These are phyloP conservation scores for Phytophthora quininea DNA, from an alignment of 352 stramenopile species.

Conservation along the genomic window DNA sequence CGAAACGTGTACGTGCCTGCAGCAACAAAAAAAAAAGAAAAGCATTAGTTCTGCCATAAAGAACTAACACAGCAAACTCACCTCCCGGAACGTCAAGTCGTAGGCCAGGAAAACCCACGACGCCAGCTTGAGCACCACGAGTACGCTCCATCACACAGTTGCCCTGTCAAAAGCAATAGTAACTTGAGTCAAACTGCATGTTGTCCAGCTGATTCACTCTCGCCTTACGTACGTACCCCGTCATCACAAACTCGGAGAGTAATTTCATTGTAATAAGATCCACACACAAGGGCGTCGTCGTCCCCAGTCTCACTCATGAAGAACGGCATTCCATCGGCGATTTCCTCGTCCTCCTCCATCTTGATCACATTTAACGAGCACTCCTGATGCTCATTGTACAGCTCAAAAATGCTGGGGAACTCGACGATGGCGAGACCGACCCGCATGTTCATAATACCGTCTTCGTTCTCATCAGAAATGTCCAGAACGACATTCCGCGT, in stretches of 20 bases:
- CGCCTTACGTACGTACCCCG: conserved; percentile 32
- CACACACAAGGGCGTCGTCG: conserved; percentile 66
- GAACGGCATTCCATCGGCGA: conserved; percentile 56
- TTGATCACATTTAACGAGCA: conserved; percentile 72
- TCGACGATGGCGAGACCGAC: conserved; percentile 69
- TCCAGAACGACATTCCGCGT: conserved; percentile 71
- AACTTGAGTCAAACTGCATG: background rate
- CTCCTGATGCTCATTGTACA: conserved; percentile 73
- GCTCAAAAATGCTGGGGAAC: conserved; percentile 72
- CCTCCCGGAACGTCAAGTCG: conserved; percentile 69
- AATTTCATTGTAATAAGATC: conserved; percentile 72
- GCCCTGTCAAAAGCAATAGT: conserved; percentile 28
- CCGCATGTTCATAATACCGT: conserved; percentile 68
- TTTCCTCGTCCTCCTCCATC: conserved; percentile 82
- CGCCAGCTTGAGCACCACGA: conserved; percentile 49
- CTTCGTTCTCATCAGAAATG: conserved; percentile 66
- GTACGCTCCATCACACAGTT: conserved; percentile 71
- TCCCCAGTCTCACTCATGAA: conserved; percentile 76
- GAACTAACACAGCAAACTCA: conserved; percentile 18
- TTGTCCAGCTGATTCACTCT: conserved; percentile 3
- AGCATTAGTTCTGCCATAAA: background rate
- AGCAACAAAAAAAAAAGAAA: conserved; percentile 3
- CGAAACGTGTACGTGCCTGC: conserved; percentile 75
- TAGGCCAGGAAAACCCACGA: conserved; percentile 62
- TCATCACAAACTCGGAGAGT: conserved; percentile 60